Conservation (phyloP, 139 green algal genomes). For the Trebouxia sp. region DNA sequence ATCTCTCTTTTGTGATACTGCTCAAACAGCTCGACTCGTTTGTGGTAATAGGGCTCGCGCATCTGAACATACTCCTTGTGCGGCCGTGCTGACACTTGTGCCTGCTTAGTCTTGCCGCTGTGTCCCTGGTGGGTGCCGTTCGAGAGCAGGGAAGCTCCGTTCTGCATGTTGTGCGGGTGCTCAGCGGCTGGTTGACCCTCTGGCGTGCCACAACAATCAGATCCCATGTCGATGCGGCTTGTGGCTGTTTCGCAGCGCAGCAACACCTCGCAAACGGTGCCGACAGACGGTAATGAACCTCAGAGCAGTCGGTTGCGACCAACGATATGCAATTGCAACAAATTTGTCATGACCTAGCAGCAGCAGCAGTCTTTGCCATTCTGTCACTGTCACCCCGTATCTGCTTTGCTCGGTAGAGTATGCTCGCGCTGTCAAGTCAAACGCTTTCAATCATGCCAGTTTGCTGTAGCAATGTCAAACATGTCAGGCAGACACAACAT, state of each 20-base stretch:
- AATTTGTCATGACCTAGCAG: no score
- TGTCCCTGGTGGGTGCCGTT: neutral
- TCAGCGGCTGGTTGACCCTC: neutral
- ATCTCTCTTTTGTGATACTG: slow-evolving; percentile 67
- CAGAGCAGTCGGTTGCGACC: slow-evolving; percentile 1
- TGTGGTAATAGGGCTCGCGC: slow-evolving; percentile 77
- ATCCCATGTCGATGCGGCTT: slow-evolving; percentile 1
- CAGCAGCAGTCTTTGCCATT: no score
- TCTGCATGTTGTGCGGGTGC: slow-evolving; percentile 5
- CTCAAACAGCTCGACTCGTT: slow-evolving; percentile 90
- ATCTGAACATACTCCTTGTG: slow-evolving; percentile 54
- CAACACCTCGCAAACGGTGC: no score
- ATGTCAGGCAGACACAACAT: no score
- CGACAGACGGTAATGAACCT: no score
- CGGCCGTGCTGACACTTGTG: neutral
- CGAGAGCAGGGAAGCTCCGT: slow-evolving; percentile 1
- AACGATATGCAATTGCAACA: neutral
- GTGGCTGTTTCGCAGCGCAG: neutral
- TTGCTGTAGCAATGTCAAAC: no score
- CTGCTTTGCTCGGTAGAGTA: no score
- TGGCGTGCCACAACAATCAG: slow-evolving; percentile 22
- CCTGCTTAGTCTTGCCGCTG: neutral
- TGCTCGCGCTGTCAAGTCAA: no score
- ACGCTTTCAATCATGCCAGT: no score
- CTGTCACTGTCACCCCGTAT: no score